Evolutionary conservation across 1,284 basidiomycete genomes (phyloP), one percentile per base, ranked within the genome.

Genomic region (Sporisorium scitamineum): DNA sequence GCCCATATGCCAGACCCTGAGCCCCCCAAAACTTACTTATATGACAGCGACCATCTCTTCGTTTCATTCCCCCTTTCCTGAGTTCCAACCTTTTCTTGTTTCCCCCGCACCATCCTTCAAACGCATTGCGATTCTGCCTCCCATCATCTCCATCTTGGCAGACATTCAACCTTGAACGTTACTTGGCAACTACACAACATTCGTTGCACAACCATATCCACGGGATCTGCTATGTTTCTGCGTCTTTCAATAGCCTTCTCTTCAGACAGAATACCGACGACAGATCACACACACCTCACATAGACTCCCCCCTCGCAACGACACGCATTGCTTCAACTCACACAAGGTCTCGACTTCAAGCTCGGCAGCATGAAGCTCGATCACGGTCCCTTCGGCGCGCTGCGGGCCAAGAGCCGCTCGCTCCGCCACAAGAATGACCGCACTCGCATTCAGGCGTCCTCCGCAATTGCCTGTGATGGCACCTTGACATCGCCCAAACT

Each of bases 331-430:
- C 57, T 55, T 16, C 45, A 54, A 60, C 51, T 55, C 13, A 18
- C 8, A 20, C 45, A 37, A 26, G 10, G 3, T 27, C 22, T 2
- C 47, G 31, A 44, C 51, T 20, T 20, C 16, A 29, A 20, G 55
- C 42, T 67, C 42, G 58, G 9, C 51, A 29, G 41, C 45, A 72
- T 72, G 70, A 72, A 67, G 70, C 64, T 72, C 55, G 70, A 72
- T 9, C 60, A 63, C 22, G 63, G 50, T 11, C 64, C 60, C 1
- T 62, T 72, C n/a, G 61, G 59, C 61, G 64, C 53, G 9, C 53
- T 72, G 26, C 59, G 64, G 44, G 60, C 53, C 29, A 72, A 72
- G 50, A 54, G 60, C 32, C 70, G 70, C 37, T 61, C 53, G 47
- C 56, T 72, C 3, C 54, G 70, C 5, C 54, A 52, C 58, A 72